Conservation (phyloP, 2,329 filamentous ascomycete species). For the Knufia fluminis region DNA sequence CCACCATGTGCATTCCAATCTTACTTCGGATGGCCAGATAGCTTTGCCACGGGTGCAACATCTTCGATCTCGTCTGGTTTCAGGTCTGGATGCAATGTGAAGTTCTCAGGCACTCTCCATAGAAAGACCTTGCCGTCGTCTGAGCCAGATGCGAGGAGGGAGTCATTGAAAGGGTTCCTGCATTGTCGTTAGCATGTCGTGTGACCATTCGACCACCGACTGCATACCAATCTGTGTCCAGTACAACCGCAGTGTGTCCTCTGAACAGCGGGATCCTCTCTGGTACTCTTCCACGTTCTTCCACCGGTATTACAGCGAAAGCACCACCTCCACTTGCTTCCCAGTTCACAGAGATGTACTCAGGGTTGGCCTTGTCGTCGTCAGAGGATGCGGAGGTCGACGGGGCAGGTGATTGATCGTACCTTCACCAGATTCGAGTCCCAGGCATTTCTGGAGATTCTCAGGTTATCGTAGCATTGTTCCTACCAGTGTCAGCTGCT, state of each 20-base stretch:
- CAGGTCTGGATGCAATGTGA: conserved; percentile 72
- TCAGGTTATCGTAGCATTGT: conserved; percentile 96
- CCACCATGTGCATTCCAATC: conserved; percentile 19
- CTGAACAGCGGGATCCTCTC: conserved; percentile 92
- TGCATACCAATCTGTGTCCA: conserved; percentile 89
- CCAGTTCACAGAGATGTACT: conserved; percentile 97
- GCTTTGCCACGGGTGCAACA: conserved; percentile 68
- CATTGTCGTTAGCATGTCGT: conserved; percentile 8
- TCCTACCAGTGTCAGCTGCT: conserved; percentile 45
- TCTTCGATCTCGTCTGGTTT: conserved; percentile 66
- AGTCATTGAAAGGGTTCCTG: conserved; percentile 95
- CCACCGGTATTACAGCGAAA: conserved; percentile 87
- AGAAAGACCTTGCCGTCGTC: conserved; percentile 96
- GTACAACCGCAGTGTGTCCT: conserved; percentile 86
- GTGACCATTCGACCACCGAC: conserved; percentile 14
- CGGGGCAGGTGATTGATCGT: conserved; percentile 27
- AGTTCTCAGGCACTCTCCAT: conserved; percentile 86
- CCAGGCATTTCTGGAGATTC: conserved; percentile 97
- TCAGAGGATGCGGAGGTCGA: conserved; percentile 20
- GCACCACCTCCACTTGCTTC: conserved; percentile 91
- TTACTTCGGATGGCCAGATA: conserved; percentile 79
- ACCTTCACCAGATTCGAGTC: conserved; percentile 98
- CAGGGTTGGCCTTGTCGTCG: conserved; percentile 67
- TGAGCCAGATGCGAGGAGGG: conserved; percentile 81
- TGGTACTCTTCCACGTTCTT: conserved; percentile 81